Conservation (phyloP, 805 yeast species). For the Kluyveromyces wickerhamii region DNA sequence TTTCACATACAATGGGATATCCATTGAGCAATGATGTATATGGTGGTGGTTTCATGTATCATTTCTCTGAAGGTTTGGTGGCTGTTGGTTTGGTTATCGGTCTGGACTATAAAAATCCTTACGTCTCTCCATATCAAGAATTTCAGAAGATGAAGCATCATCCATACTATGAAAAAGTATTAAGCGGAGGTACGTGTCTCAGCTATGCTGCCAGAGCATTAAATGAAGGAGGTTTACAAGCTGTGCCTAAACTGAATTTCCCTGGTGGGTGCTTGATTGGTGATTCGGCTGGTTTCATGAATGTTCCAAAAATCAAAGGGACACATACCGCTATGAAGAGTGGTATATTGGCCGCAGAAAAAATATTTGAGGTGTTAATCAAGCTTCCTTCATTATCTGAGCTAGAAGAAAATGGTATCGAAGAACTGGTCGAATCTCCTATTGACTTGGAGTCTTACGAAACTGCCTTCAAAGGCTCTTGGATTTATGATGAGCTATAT, state of each 20-base stretch:
- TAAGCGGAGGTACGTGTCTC: conserved; percentile 86
- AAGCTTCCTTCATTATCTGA: conserved; percentile 35
- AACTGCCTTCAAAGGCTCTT: conserved; percentile 57
- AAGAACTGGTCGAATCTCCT: conserved; percentile 33
- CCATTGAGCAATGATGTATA: conserved; percentile 70
- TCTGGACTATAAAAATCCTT: conserved; percentile 89
- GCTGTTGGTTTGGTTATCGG: conserved; percentile 94
- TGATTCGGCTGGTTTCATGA: conserved; percentile 92
- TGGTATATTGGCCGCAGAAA: conserved; percentile 92
- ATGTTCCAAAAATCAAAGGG: conserved; percentile 96
- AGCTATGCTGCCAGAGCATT: conserved; percentile 94
- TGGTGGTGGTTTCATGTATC: conserved; percentile 97
- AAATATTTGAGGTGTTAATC: conserved; percentile 50
- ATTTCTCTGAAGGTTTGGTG: conserved; percentile 88
- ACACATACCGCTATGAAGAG: conserved; percentile 96
- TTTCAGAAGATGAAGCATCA: conserved; percentile 92
- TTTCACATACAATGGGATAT: conserved; percentile 82
- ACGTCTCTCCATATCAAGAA: conserved; percentile 91
- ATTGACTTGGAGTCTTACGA: conserved; percentile 55
- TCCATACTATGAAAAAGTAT: conserved; percentile 65
- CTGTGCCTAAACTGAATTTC: conserved; percentile 82
- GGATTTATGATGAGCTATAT: conserved; percentile 79
- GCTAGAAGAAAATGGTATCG: conserved; percentile 36
- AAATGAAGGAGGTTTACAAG: conserved; percentile 95
- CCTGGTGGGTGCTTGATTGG: conserved; percentile 97